Evolutionary conservation across 164 flowering plant genomes (phyloP), one percentile per base, ranked within the genome.

Genomic region (Vitis rupestris): DNA sequence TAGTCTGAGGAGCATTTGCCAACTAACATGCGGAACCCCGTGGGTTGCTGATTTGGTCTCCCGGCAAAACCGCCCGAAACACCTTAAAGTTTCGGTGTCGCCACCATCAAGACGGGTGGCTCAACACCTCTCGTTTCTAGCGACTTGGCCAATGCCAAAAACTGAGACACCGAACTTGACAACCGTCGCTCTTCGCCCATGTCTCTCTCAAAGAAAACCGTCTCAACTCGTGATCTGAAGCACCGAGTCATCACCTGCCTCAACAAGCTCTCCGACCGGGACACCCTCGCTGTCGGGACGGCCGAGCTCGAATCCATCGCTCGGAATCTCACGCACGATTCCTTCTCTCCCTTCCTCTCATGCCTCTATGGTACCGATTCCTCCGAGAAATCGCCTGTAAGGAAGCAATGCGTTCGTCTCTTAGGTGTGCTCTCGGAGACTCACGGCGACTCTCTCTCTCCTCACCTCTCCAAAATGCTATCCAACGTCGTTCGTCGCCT

Each of bases 191-290:
- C 56, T 19, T 51, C 17, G n/a, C 11, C 73, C 31, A 59, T 52
- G 63, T 23, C 73, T n/a, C 27, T 23, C 27, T 59, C 48, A 37
- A 37, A 37, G 44, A 14, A 70, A 14, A 63, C 27, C 27, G 59
- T 70, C 16, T 66, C 82, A 52, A 64, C 77, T 61, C 85, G 73
- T 17, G 93, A 91, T 16, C 79, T 95, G 60, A 90, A 84, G 70
- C 86, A 83, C 30, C 82, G 94, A 49, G 90, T 91, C 64, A 83
- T 87, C 67, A 73, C 81, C 4, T 88, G 86, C 74, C 81, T 91
- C 64, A 89, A 89, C 88, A 87, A 85, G 76, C 94, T 95, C 65
- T 80, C 96, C 53, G 98, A 95, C 75, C 85, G 98, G 2, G 99
- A 95, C 75, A 95, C 99, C 2, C 82, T 84, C 19, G 53, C 89